A percentile compares a stretch with the other conserved stretches of the same genome.
Evolutionary conservation across 1,139 yeast species (phyloP).

Genomic region (Entelexis paramagnoliae): DNA sequence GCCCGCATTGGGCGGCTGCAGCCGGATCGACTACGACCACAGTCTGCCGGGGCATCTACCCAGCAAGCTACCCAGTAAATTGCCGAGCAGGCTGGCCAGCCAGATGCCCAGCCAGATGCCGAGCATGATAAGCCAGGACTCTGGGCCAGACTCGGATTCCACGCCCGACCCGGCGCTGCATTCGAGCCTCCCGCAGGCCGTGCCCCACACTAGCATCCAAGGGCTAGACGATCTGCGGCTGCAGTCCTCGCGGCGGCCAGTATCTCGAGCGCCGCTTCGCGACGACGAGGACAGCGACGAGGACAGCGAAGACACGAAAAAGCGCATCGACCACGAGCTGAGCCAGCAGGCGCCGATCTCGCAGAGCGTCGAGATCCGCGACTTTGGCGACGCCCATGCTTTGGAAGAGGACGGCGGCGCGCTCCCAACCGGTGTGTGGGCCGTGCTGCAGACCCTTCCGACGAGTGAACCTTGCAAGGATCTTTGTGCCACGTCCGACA

Average conservation of each 20-base stretch:
- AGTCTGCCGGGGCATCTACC: neutral
- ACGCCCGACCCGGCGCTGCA: no score
- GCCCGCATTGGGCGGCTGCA: neutral
- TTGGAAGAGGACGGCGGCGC: conserved; percentile 11
- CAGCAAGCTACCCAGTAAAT: neutral
- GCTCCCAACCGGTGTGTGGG: conserved; percentile 41
- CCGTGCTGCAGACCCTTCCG: conserved; percentile 39
- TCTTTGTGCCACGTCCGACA: conserved; percentile 38
- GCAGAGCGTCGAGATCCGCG: conserved; percentile 21
- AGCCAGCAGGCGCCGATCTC: conserved; percentile 19
- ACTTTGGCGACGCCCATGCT: conserved; percentile 13
- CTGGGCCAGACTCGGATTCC: neutral
- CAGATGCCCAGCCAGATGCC: neutral
- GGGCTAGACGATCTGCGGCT: neutral
- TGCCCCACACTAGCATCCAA: conserved; percentile 4
- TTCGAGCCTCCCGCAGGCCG: neutral
- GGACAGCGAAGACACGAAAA: conserved; percentile 20
- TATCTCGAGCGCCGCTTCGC: neutral
- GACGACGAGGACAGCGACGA: conserved; percentile 20
- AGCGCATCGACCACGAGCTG: conserved; percentile 11
- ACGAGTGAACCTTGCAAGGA: conserved; percentile 38
- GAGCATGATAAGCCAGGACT: neutral
- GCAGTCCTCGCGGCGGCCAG: neutral
- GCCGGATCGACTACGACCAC: neutral
- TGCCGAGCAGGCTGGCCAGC: neutral